A percentile compares a stretch with the other conserved stretches of the same genome.
phyloP scores from a whole-genome alignment of 257 asterid species.

The Scutellaria baicalensis region DNA sequence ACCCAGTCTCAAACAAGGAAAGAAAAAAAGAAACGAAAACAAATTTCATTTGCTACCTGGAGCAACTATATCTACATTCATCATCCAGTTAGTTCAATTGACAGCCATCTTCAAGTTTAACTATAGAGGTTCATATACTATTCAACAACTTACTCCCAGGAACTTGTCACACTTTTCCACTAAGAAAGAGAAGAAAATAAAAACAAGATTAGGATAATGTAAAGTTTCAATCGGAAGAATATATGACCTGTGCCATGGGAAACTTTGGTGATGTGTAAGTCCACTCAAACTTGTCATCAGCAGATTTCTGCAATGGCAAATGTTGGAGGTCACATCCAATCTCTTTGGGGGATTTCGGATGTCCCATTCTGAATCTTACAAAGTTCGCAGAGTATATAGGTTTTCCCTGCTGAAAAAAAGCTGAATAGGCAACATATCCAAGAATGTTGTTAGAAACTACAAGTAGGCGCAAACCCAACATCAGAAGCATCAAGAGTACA shows the following conservation, averaged over 20 bases:
- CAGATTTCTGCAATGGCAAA: conserved; percentile 36
- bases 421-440: conserved; percentile 31
- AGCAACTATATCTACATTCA: neutral
- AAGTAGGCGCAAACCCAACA: neutral
- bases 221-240: neutral
- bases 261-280: conserved; percentile 64
- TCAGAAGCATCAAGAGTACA: neutral
- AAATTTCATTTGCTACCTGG: neutral
- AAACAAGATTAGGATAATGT: neutral
- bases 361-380: conserved; percentile 65
- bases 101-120: conserved; percentile 1
- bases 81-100: neutral
- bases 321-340: conserved; percentile 15
- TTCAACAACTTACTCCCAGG: neutral
- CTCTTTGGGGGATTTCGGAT: conserved; percentile 36
- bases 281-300: conserved; percentile 77
- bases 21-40: neutral
- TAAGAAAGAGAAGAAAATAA: neutral
- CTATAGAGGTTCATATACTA: neutral
- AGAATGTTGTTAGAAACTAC: neutral
- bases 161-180: neutral
- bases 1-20: neutral
- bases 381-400: conserved; percentile 74
- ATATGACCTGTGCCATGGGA: conserved; percentile 60
- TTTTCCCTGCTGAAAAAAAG: conserved; percentile 53